These are phyloP conservation scores for Diplodia sapinea DNA, from an alignment of 2,329 filamentous ascomycete genomes.

Conservation along the genomic window DNA sequence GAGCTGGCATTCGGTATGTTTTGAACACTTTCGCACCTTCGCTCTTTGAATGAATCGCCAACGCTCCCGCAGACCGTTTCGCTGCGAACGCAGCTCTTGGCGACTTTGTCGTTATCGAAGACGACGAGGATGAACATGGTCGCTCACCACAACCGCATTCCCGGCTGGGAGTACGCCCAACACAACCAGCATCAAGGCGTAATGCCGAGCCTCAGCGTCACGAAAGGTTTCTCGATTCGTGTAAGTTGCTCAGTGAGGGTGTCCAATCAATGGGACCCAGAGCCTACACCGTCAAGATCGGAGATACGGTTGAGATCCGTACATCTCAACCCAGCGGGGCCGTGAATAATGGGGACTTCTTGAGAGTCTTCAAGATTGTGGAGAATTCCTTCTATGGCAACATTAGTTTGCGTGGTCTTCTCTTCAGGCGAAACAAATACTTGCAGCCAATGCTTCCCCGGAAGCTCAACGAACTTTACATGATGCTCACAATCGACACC, in stretches of 20 bases:
- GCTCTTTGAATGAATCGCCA: no score
- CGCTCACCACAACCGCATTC: no score
- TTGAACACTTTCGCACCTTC: no score
- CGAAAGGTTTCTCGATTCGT: background rate
- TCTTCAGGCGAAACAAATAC: background rate
- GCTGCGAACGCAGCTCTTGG: no score
- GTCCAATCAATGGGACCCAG: background rate
- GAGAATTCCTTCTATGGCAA: background rate
- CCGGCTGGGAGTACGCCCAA: background rate
- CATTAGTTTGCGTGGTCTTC: background rate
- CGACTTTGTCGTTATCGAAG: background rate
- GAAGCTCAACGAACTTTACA: slow-evolving; percentile 1
- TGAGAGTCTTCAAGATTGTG: slow-evolving; percentile 4
- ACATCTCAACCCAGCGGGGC: no score
- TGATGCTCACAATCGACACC: background rate
- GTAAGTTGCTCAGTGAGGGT: background rate
- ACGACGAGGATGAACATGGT: background rate
- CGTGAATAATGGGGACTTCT: background rate
- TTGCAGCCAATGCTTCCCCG: background rate
- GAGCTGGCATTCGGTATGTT: no score
- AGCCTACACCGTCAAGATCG: background rate
- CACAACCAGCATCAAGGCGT: background rate
- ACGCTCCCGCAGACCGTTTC: background rate
- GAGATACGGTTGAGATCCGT: background rate
- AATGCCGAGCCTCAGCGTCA: background rate